Evolutionary conservation across 495 filamentous ascomycete genomes (phyloP).

Genomic region (Parathielavia hyrcaniae): DNA sequence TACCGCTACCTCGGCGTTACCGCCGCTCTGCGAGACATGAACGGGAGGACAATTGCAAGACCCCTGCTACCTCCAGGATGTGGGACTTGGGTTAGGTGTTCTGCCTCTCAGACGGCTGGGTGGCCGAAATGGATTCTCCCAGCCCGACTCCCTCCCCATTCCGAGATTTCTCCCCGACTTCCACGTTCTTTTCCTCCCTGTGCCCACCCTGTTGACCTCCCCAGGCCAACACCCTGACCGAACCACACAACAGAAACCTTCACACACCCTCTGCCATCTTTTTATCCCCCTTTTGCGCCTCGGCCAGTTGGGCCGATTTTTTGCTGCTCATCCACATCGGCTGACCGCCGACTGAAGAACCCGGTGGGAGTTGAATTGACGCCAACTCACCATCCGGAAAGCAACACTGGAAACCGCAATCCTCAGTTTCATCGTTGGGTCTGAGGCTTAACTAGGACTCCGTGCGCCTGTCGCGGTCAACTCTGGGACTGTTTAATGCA

Average conservation of each 20-base stretch:
- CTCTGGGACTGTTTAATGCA: background rate
- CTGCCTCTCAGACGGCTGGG: constrained; percentile 20
- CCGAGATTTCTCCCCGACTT: constrained; percentile 28
- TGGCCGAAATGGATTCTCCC: constrained; percentile 15
- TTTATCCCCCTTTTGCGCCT: constrained; percentile 1
- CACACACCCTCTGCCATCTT: background rate
- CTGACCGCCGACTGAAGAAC: background rate
- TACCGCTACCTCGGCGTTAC: constrained; percentile 7
- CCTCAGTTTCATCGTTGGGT: background rate
- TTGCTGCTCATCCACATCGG: too few relatives aligned
- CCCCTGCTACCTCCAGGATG: constrained; percentile 16
- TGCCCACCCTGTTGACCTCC: constrained; percentile 5
- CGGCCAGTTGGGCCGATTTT: background rate
- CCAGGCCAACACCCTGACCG: background rate
- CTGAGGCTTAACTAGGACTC: background rate
- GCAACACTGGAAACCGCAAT: background rate
- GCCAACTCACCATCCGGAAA: background rate
- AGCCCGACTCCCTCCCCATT: constrained; percentile 30
- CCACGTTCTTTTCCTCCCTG: constrained; percentile 22
- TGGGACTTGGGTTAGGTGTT: constrained; percentile 17
- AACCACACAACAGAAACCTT: background rate
- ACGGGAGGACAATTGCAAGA: constrained; percentile 18
- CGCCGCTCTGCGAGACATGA: constrained; percentile 28
- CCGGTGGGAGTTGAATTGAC: background rate
- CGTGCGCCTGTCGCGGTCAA: background rate